Evolutionary conservation across 179 eudicot species (phyloP).

Genomic region (Amaranthus tricolor): DNA sequence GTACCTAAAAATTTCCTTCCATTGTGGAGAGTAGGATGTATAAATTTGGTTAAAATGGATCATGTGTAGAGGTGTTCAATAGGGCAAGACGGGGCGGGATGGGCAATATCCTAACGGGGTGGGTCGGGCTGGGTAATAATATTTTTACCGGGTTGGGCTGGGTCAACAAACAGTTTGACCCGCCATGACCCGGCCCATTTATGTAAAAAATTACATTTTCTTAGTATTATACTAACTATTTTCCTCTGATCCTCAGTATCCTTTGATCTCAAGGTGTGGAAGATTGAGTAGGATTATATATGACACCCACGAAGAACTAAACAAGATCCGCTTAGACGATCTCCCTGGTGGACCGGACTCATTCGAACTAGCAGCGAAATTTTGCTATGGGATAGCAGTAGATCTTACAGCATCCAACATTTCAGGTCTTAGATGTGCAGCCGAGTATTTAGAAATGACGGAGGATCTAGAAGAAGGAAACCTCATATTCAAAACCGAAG

Average conservation of each 20-base stretch:
- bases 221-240: neutral
- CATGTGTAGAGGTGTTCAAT: too few species aligned
- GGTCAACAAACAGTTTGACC: too few species aligned
- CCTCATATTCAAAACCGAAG: slow-evolving; percentile 85
- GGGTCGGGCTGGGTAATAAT: too few species aligned
- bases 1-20: too few species aligned
- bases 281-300: slow-evolving; percentile 81
- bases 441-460: slow-evolving; percentile 94
- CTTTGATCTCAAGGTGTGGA: slow-evolving; percentile 84
- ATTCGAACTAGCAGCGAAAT: slow-evolving; percentile 80
- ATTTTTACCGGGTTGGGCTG: too few species aligned
- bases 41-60: too few species aligned
- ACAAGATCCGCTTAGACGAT: slow-evolving; percentile 54
- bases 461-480: slow-evolving; percentile 95
- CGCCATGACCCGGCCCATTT: too few species aligned
- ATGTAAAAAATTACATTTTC: too few species aligned
- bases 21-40: too few species aligned
- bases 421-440: slow-evolving; percentile 78
- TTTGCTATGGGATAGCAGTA: slow-evolving; percentile 88
- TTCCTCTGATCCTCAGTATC: slow-evolving; percentile 44
- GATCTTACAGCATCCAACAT: slow-evolving; percentile 77
- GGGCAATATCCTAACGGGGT: too few species aligned
- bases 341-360: slow-evolving; percentile 86
- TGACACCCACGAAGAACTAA: slow-evolving; percentile 59
- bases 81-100: too few species aligned